A percentile compares a stretch with the other conserved stretches of the same genome.
Conservation (phyloP, 1,284 basidiomycete genomes). For the Irpex sp. region DNA sequence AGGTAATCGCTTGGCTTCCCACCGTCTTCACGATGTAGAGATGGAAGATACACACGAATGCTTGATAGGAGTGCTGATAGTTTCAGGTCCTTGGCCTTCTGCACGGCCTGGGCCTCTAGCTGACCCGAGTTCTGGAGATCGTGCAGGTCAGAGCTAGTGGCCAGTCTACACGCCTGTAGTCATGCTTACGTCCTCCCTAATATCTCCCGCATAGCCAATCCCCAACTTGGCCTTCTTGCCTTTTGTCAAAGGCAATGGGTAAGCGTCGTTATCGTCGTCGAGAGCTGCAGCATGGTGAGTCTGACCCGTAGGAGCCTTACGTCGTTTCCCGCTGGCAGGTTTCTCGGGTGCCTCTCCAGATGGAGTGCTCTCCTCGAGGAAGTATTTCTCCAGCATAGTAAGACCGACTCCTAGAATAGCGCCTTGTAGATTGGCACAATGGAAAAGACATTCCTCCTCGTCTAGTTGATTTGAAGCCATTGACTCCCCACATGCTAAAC, state of each 20-base stretch:
- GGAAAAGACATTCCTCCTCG: slow-evolving; percentile 65
- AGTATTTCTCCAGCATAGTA: slow-evolving; percentile 71
- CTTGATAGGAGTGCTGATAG: slow-evolving; percentile 64
- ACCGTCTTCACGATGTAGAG: slow-evolving; percentile 66
- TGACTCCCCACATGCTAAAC: slow-evolving; percentile 81
- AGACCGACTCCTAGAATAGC: slow-evolving; percentile 83
- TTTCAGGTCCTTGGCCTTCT: slow-evolving; percentile 66
- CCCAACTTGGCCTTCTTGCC: slow-evolving; percentile 72
- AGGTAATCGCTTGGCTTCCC: slow-evolving; percentile 81
- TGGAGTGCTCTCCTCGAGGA: slow-evolving; percentile 46
- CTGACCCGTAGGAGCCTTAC: slow-evolving; percentile 27
- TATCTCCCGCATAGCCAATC: slow-evolving; percentile 79
- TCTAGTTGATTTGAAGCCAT: slow-evolving; percentile 36
- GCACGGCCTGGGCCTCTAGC: slow-evolving; percentile 67
- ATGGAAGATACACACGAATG: slow-evolving; percentile 78
- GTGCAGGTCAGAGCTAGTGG: not conserved
- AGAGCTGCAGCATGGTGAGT: slow-evolving; percentile 35
- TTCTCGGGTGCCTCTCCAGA: slow-evolving; percentile 20
- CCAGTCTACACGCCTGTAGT: not conserved
- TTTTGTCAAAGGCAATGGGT: slow-evolving; percentile 27
- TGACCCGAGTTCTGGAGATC: slow-evolving; percentile 68
- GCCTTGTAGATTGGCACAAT: slow-evolving; percentile 86
- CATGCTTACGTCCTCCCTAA: slow-evolving; percentile 75
- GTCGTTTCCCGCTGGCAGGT: slow-evolving; percentile 27
- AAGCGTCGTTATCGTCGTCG: slow-evolving; percentile 53